Percentiles rank a stretch among this genome's conserved stretches.
Evolutionary conservation across 176 grass and related monocot species (phyloP).

Genomic region (Aegilops speltoides): DNA sequence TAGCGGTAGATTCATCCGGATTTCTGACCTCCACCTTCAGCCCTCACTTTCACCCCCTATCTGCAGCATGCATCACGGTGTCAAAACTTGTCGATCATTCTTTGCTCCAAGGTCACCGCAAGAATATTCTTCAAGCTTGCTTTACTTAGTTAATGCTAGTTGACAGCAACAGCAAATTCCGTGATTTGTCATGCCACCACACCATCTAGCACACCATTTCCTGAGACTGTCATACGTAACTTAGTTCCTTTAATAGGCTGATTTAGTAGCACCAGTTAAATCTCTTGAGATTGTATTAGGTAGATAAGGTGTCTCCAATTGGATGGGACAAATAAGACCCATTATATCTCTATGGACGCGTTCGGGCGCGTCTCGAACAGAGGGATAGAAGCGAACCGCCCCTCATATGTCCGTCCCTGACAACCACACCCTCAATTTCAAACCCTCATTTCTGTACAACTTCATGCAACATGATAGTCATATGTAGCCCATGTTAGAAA

Average conservation of each 20-base stretch:
- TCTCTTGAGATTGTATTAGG: background rate
- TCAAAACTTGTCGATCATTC: conserved; percentile 15
- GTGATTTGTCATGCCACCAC: conserved; percentile 9
- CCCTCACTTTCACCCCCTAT: background rate
- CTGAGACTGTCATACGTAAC: background rate
- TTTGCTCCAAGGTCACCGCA: conserved; percentile 4
- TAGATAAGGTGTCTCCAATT: too few relatives aligned
- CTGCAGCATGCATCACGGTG: background rate
- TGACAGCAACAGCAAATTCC: background rate
- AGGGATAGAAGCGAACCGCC: too few relatives aligned
- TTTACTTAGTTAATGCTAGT: background rate
- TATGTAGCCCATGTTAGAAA: too few relatives aligned
- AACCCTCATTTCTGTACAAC: too few relatives aligned
- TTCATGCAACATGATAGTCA: too few relatives aligned
- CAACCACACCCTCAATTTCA: too few relatives aligned
- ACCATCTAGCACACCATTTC: background rate
- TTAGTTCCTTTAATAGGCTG: conserved; percentile 1
- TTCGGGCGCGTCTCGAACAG: too few relatives aligned
- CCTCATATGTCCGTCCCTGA: too few relatives aligned
- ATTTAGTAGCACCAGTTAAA: conserved; percentile 3
- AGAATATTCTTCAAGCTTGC: conserved; percentile 23
- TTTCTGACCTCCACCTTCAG: background rate
- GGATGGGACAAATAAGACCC: too few relatives aligned
- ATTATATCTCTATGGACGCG: too few relatives aligned
- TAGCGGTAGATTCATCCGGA: background rate